Base-by-base conservation (phyloP, 1,139 yeast species). In the Fermentozyma sake region DNA sequence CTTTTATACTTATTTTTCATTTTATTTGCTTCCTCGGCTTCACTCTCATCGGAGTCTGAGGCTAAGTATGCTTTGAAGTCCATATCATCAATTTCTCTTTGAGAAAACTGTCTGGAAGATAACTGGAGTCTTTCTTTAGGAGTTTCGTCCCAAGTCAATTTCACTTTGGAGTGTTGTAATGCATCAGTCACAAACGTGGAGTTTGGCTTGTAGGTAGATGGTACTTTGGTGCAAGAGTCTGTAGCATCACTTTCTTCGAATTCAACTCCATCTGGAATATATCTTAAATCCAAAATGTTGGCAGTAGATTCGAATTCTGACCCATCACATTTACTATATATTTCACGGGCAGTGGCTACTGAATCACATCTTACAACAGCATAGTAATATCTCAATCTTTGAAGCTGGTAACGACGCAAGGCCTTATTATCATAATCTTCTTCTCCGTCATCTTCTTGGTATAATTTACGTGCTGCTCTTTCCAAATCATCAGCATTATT, bases 141-240 rank as follows among this genome's bases (percentile, higher is more conserved):
- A 0, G 97, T 93, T 57, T 91, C 97, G 55, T 93, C 99, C 97
- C 97, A 89, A 0, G 96, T 87, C 39, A 89, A 68, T 50, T 85
- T 85, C 26, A 89, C 96, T 48, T 86, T 87, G 9, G 96, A 86
- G 51, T 86, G 95, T 50, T 87, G 95, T 34, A 89, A 68, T 1
- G 96, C 96, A 55, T 85, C 96, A 2, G 96, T 93, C 18, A 85
- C 85, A 57, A 91, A 93, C 3, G 59, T 50, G 8, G 79, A 71
- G 30, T 66, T 68, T n/a, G 98, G 98, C 43, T 76, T 79, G 55
- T 91, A 93, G 28, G 73, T 73, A 4, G 78, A 63, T 2, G 97
- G 96, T 12, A 87, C 65, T 38, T 74, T 71, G 15, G 62, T 60
- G 56, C 97, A 86, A 22, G 53, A 50, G 45, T 91, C 97, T 38